Conservation (phyloP, 805 yeast species). For the Suhomyces sp. region DNA sequence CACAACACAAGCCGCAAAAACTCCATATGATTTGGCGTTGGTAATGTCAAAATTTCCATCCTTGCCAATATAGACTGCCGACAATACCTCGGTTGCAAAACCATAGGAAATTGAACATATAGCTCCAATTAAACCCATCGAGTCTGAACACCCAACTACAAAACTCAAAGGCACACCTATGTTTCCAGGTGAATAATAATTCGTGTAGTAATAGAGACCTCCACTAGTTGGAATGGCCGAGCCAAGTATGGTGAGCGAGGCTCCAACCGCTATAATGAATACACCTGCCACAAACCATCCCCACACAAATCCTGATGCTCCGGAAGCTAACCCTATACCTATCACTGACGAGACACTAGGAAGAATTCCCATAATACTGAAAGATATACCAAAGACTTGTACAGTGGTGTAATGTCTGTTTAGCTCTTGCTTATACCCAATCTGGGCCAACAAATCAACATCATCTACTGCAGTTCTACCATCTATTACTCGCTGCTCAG, state of each 20-base stretch:
- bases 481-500: conserved; percentile 4
- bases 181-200: conserved; percentile 58
- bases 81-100: conserved; percentile 55
- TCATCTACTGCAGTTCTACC: conserved; percentile 9
- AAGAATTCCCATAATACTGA: conserved; percentile 67
- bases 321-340: conserved; percentile 54
- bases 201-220: conserved; percentile 69
- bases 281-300: conserved; percentile 64
- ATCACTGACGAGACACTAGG: conserved; percentile 62
- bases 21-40: conserved; percentile 56
- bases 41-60: conserved; percentile 59
- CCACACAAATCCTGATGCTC: conserved; percentile 68
- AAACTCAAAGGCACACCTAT: conserved; percentile 54
- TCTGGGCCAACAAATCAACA: conserved; percentile 45
- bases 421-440: conserved; percentile 71
- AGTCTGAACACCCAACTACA: conserved; percentile 64
- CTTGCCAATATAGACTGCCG: conserved; percentile 53
- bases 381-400: conserved; percentile 70
- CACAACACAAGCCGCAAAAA: conserved; percentile 59
- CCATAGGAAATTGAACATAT: conserved; percentile 70
- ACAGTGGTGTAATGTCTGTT: conserved; percentile 57
- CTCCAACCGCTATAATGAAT: conserved; percentile 57
- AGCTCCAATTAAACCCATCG: conserved; percentile 65
- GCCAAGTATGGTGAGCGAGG: conserved; percentile 63
- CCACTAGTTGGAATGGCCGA: conserved; percentile 74